These are phyloP conservation scores for Cyclocybe aegerita DNA, from an alignment of 768 basidiomycete genomes.

Conservation along the genomic window DNA sequence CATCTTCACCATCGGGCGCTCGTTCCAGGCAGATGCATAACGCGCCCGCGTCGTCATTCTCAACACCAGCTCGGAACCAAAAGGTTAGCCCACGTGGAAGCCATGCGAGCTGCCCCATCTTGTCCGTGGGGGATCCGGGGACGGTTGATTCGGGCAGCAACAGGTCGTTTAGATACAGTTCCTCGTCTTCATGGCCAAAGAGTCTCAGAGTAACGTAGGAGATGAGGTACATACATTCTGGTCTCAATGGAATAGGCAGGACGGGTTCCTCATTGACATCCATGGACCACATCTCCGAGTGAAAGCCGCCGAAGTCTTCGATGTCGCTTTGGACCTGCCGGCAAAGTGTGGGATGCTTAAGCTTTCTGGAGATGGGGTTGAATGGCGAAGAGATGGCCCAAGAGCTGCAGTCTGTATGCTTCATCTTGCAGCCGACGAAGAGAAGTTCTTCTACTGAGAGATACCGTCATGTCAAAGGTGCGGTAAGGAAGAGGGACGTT, in stretches of 20 bases:
- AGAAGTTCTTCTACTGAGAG: too few relatives aligned
- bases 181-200: too few relatives aligned
- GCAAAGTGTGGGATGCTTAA: conserved; percentile 10
- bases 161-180: conserved; percentile 1
- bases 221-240: not conserved
- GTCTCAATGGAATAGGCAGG: not conserved
- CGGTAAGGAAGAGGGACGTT: too few relatives aligned
- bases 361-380: conserved; percentile 3
- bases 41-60: not conserved
- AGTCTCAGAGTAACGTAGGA: not conserved
- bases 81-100: conserved; percentile 29
- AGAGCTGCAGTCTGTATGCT: not conserved
- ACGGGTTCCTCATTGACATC: too few relatives aligned
- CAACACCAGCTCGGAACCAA: too few relatives aligned
- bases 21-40: not conserved
- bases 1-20: not conserved
- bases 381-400: not conserved
- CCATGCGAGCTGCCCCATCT: conserved; percentile 27
- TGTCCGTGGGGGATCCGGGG: conserved; percentile 13
- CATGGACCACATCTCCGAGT: conserved; percentile 3
- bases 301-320: conserved; percentile 1
- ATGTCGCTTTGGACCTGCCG: conserved; percentile 5
- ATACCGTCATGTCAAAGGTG: too few relatives aligned
- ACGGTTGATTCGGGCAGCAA: conserved; percentile 8
- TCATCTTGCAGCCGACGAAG: too few relatives aligned